Evolutionary conservation across 768 basidiomycete genomes (phyloP).

Genomic region (Boletus edulis): DNA sequence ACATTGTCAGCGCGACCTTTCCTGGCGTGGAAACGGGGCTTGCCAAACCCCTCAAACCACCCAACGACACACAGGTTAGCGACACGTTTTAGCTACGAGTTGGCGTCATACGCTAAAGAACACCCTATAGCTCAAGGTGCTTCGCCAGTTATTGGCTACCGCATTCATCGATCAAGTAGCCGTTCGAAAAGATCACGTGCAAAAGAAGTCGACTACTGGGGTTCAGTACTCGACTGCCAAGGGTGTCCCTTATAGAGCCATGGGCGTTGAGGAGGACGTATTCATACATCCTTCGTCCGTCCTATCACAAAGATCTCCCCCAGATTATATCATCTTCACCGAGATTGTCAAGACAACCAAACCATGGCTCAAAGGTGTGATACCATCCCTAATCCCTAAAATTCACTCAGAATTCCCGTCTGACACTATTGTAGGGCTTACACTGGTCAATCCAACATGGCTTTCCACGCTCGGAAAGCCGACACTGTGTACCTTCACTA

Average conservation of each 20-base stretch:
- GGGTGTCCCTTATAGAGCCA: conserved; percentile 78
- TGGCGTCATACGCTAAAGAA: neutral
- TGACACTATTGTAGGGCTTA: conserved; percentile 53
- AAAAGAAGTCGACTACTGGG: conserved; percentile 55
- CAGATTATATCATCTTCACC: conserved; percentile 82
- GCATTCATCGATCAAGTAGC: conserved; percentile 97
- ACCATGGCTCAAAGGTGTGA: conserved; percentile 77
- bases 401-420: neutral
- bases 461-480: conserved; percentile 73
- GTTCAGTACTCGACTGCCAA: conserved; percentile 71
- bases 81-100: neutral
- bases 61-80: conserved; percentile 71
- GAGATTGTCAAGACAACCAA: conserved; percentile 77
- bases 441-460: conserved; percentile 87
- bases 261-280: conserved; percentile 82
- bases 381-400: neutral
- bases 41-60: conserved; percentile 66
- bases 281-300: conserved; percentile 92
- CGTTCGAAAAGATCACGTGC: conserved; percentile 79
- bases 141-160: conserved; percentile 84
- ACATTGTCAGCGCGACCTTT: conserved; percentile 80
- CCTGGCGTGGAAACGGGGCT: conserved; percentile 60
- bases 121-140: conserved; percentile 73
- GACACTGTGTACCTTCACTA: conserved; percentile 87
- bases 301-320: conserved; percentile 63